Evolutionary conservation across 2,329 filamentous ascomycete species (phyloP), one percentile per base, ranked within the genome.

Genomic region (Penicillium sp.): DNA sequence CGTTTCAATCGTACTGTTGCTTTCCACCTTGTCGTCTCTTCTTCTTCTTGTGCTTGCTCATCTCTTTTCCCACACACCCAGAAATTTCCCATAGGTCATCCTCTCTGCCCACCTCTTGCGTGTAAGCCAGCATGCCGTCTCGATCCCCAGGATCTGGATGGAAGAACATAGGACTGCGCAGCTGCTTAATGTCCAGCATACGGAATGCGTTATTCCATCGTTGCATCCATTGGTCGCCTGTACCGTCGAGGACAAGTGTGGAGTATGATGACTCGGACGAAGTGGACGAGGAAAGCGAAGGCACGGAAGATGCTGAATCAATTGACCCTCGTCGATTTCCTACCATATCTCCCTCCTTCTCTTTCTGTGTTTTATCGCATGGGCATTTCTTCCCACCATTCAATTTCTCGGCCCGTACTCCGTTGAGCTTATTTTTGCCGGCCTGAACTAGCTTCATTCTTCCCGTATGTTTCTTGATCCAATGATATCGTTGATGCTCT

Each of bases 151-250:
- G 90, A 65, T 93, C 89, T 13, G 90, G 80, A 66, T 94, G 90
- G 76, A 91, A 93, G 65, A 92, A 89, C 87, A 93, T 89, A 0
- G 89, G 90, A 61, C 88, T 92, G 14, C 90, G 81, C 34, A 94
- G 75, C 63, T 92, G 84, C 1, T 82, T 79, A 43, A 93, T 93
- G 45, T 86, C 82, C 40, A 91, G 84, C 2, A 81, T 83, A 28
- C 80, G 77, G 72, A 93, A 93, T 3, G 88, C 80, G 13, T 79
- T 76, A 40, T 89, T 84, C 90, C 90, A 93, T 36, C 84, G 80
- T 9, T 81, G 74, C 79, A 93, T 84, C 89, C 89, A 93, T 40
- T 76, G 66, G 44, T 81, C 74, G 0, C 82, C 83, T 1, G 83
- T 83, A 1, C 82, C 83, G 64, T 93, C 90, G 0, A 94, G 75